These are phyloP conservation scores for Cordyceps javanica DNA, from an alignment of 2,329 filamentous ascomycete species.

Conservation along the genomic window DNA sequence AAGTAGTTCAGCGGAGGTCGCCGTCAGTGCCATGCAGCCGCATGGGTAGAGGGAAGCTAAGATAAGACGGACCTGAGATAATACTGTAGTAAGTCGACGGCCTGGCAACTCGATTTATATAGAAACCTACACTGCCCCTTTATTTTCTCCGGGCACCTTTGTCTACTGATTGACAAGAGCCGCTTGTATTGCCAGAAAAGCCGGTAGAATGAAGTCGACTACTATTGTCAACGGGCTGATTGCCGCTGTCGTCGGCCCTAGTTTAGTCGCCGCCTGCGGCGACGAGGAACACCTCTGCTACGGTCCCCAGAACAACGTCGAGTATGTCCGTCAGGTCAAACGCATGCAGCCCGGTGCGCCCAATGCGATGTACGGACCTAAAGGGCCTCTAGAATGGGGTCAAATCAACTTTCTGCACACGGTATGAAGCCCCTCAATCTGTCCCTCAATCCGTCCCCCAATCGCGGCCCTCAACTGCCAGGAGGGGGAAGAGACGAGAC, in stretches of 20 bases:
- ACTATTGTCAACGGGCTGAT: conserved; percentile 12
- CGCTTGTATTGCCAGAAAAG: background rate
- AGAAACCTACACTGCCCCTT: background rate
- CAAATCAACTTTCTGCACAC: conserved; percentile 58
- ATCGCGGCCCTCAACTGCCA: too few species aligned
- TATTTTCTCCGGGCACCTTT: background rate
- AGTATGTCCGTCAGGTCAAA: conserved; percentile 42
- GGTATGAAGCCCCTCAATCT: conserved; percentile 21
- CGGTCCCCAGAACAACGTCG: conserved; percentile 33
- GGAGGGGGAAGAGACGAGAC: too few species aligned
- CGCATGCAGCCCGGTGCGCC: conserved; percentile 42
- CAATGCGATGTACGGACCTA: conserved; percentile 37
- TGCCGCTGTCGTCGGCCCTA: background rate
- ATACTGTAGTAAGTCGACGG: background rate
- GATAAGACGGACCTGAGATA: background rate
- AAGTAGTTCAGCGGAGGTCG: background rate
- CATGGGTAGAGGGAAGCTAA: background rate
- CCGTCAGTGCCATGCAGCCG: background rate
- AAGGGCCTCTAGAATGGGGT: conserved; percentile 50
- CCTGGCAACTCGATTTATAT: background rate
- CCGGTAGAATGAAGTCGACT: conserved; percentile 13
- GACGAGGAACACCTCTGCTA: conserved; percentile 28
- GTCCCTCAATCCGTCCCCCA: background rate
- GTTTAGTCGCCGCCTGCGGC: conserved; percentile 29
- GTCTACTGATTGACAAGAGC: background rate